phyloP scores from a whole-genome alignment of 441 rosid genomes.

The Iberis amara region DNA sequence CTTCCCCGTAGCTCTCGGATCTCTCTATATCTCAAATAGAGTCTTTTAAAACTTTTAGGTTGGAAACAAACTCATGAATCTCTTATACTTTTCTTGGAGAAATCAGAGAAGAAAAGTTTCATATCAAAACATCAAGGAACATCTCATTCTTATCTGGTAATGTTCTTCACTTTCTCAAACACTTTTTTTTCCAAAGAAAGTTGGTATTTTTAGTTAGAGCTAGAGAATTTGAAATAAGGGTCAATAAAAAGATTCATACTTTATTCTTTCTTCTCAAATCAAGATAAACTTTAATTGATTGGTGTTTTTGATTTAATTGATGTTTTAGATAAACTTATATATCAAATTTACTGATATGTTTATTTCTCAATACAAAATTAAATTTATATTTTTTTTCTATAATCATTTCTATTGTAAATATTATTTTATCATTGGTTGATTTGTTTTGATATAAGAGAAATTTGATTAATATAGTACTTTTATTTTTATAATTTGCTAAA shows the following conservation, averaged over 20 bases:
- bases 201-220: background rate
- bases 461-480: too few species aligned
- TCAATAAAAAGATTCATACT: background rate
- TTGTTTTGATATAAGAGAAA: too few species aligned
- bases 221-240: background rate
- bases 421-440: too few species aligned
- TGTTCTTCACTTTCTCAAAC: background rate
- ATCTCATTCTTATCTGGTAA: slow-evolving; percentile 25
- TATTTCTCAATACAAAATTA: too few species aligned
- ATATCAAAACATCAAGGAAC: slow-evolving; percentile 15
- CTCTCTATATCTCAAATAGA: slow-evolving; percentile 25
- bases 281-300: slow-evolving; percentile 9
- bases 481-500: too few species aligned
- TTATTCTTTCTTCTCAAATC: slow-evolving; percentile 19
- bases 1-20: slow-evolving; percentile 30
- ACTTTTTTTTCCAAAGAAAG: too few species aligned
- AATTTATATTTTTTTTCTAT: too few species aligned
- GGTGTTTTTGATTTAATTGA: too few species aligned
- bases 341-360: too few species aligned
- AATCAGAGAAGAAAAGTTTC: slow-evolving; percentile 26
- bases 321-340: too few species aligned
- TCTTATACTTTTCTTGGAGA: slow-evolving; percentile 16
- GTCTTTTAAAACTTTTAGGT: slow-evolving; percentile 7
- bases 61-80: slow-evolving; percentile 24
- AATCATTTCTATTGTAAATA: too few species aligned